Evolutionary conservation across 23 red algal species (phyloP).

Genomic region (Agarophyton chilense): DNA sequence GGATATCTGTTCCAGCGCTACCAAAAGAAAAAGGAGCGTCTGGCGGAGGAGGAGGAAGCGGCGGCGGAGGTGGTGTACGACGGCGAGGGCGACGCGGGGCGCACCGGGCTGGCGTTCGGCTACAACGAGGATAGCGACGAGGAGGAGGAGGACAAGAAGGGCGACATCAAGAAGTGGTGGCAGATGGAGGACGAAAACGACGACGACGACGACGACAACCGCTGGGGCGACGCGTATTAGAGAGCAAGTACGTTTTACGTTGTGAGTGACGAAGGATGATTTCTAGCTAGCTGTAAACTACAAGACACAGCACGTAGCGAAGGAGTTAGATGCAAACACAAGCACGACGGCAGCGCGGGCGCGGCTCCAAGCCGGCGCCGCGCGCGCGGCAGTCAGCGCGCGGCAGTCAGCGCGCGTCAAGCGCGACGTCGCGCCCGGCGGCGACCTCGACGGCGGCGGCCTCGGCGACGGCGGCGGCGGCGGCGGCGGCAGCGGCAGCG

Average conservation of each 20-base stretch:
- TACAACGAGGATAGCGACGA: constrained; percentile 46
- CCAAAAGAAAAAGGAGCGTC: constrained; percentile 49
- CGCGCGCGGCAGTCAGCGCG: too few relatives aligned
- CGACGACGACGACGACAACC: constrained; percentile 43
- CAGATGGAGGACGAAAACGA: constrained; percentile 56
- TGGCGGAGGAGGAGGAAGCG: not conserved
- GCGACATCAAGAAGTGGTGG: constrained; percentile 44
- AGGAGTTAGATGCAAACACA: too few relatives aligned
- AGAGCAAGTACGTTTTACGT: too few relatives aligned
- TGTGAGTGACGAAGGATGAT: too few relatives aligned
- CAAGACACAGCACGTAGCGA: too few relatives aligned
- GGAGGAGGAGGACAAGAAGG: constrained; percentile 43
- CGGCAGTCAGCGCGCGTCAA: too few relatives aligned
- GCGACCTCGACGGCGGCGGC: constrained; percentile 26
- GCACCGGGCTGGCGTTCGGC: constrained; percentile 24
- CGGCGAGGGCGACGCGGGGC: not conserved
- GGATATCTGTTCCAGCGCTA: constrained; percentile 36
- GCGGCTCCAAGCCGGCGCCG: too few relatives aligned
- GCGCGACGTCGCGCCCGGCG: too few relatives aligned
- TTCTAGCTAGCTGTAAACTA: too few relatives aligned
- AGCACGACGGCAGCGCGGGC: too few relatives aligned
- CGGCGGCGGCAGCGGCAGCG: not conserved
- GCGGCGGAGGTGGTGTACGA: not conserved
- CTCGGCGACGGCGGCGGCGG: constrained; percentile 27
- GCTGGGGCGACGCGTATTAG: constrained; percentile 10